Evolutionary conservation across 441 rosid species (phyloP).

Genomic region (Monsonia emarginata): DNA sequence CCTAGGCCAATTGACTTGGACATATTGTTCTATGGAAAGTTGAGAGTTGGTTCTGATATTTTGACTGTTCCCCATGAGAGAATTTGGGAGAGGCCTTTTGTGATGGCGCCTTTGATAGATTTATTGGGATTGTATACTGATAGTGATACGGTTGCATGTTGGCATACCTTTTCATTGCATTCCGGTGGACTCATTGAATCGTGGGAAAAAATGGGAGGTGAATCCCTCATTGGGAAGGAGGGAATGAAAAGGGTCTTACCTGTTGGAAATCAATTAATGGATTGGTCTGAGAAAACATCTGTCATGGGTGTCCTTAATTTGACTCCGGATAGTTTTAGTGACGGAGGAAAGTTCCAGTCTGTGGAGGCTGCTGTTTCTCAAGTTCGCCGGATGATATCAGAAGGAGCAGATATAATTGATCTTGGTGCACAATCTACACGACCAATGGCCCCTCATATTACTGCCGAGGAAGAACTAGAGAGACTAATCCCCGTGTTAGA

Average conservation of each 20-base stretch:
- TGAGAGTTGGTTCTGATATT: conserved; percentile 42
- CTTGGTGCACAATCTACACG: conserved; percentile 88
- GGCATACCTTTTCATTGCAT: conserved; percentile 58
- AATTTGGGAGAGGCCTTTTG: conserved; percentile 90
- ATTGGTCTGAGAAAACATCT: conserved; percentile 57
- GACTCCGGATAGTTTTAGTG: conserved; percentile 93
- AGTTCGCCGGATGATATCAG: conserved; percentile 54
- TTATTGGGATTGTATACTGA: conserved; percentile 56
- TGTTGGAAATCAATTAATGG: conserved; percentile 56
- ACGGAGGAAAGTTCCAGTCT: conserved; percentile 65
- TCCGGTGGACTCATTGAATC: conserved; percentile 49
- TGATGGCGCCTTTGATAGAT: conserved; percentile 79
- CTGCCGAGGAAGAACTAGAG: conserved; percentile 60
- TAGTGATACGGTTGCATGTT: conserved; percentile 53
- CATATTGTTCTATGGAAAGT: conserved; percentile 72
- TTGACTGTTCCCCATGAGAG: conserved; percentile 73
- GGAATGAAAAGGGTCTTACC: conserved; percentile 77
- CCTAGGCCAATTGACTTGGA: conserved; percentile 89
- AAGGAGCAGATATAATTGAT: conserved; percentile 79
- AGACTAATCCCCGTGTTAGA: conserved; percentile 65
- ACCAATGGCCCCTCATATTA: conserved; percentile 62
- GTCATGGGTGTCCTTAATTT: conserved; percentile 86
- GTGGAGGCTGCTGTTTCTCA: conserved; percentile 63
- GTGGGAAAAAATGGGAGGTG: conserved; percentile 80
- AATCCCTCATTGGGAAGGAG: conserved; percentile 55